phyloP scores from a whole-genome alignment of 805 yeast genomes.

The Kodamaea kakaduensis region DNA sequence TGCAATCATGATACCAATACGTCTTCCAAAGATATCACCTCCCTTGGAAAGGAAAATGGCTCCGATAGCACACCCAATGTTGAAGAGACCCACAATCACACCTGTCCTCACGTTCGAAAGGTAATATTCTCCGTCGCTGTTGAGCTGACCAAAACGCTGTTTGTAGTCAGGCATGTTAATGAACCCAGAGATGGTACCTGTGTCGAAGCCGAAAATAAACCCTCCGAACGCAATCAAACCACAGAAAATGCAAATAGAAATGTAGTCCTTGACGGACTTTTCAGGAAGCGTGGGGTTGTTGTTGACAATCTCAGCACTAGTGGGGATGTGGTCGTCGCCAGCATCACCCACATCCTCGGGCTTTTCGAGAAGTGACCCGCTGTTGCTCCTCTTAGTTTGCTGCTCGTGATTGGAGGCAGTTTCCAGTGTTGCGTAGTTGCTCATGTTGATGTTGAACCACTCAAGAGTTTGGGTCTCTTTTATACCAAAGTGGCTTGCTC shows the following conservation, averaged over 20 bases:
- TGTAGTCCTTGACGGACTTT: constrained; percentile 31
- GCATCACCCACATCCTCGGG: too few relatives aligned
- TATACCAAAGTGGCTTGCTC: too few relatives aligned
- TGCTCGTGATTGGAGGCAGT: constrained; percentile 1
- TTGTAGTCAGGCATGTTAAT: constrained; percentile 23
- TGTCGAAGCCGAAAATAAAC: constrained; percentile 27
- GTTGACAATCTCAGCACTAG: constrained; percentile 10
- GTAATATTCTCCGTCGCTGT: constrained; percentile 15
- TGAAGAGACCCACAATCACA: constrained; percentile 25
- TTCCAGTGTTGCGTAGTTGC: constrained; percentile 2
- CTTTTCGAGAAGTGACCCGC: constrained; percentile 1
- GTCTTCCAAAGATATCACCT: constrained; percentile 24
- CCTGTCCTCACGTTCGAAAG: constrained; percentile 24
- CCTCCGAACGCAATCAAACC: constrained; percentile 26
- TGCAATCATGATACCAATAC: constrained; percentile 22
- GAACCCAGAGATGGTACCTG: constrained; percentile 29
- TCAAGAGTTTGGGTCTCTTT: too few relatives aligned
- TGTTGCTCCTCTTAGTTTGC: neutral
- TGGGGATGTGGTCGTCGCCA: constrained; percentile 1
- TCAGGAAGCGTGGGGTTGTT: constrained; percentile 23
- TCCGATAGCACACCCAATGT: constrained; percentile 28
- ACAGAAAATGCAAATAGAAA: constrained; percentile 15
- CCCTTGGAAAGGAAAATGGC: constrained; percentile 23
- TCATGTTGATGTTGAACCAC: neutral
- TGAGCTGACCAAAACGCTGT: constrained; percentile 18